Evolutionary conservation across 2,329 filamentous ascomycete species (phyloP).

Genomic region (Penicillium sp.): DNA sequence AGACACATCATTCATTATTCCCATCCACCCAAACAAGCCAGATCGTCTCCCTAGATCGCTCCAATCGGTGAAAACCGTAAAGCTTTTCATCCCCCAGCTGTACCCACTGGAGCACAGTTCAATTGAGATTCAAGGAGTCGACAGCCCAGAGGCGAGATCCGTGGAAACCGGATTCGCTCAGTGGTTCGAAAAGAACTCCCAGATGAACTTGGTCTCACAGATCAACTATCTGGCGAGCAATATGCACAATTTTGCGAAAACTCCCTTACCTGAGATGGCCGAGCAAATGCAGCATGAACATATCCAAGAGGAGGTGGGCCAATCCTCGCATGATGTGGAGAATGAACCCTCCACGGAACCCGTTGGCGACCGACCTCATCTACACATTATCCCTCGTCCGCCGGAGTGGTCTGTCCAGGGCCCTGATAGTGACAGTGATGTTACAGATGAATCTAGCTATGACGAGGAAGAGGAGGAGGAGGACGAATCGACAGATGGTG

Average conservation of each 20-base stretch:
- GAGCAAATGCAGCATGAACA: conserved; percentile 17
- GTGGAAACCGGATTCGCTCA: conserved; percentile 69
- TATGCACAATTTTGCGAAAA: conserved; percentile 68
- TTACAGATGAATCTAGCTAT: conserved; percentile 49
- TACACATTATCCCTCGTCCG: conserved; percentile 74
- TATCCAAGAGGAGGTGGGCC: conserved; percentile 14
- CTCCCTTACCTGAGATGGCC: conserved; percentile 42
- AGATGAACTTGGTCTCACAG: conserved; percentile 71
- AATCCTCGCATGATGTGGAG: conserved; percentile 16
- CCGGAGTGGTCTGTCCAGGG: conserved; percentile 69
- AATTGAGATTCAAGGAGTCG: conserved; percentile 68
- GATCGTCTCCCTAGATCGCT: conserved; percentile 65
- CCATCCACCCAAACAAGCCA: conserved; percentile 68
- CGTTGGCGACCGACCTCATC: conserved; percentile 62
- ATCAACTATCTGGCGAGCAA: conserved; percentile 76
- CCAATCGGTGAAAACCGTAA: conserved; percentile 65
- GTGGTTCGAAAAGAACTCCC: conserved; percentile 60
- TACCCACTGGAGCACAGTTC: conserved; percentile 73
- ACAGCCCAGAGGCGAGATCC: conserved; percentile 62
- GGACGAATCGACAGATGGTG: conserved; percentile 49
- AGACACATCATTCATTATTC: conserved; percentile 71
- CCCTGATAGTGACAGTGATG: conserved; percentile 40
- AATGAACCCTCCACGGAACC: neutral
- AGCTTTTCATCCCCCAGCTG: conserved; percentile 69
- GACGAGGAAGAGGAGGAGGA: conserved; percentile 52